phyloP scores from a whole-genome alignment of 176 grass and related monocot species.

The Stipa capillata region DNA sequence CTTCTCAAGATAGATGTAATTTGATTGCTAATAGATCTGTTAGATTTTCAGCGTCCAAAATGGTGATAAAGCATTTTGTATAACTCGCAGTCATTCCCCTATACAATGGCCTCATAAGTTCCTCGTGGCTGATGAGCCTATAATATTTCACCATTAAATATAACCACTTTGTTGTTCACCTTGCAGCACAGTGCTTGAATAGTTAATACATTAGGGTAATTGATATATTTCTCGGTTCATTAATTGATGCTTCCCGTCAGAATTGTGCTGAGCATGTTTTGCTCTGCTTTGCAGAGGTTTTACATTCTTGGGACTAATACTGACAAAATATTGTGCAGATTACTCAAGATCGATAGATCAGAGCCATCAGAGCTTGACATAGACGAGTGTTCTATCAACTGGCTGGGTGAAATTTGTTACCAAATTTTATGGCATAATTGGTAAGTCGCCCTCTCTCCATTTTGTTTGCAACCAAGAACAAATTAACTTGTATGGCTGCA shows the following conservation, averaged over 20 bases:
- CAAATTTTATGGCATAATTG: too few species aligned
- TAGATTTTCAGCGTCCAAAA: not conserved
- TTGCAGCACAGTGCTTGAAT: not conserved
- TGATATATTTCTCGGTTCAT: too few species aligned
- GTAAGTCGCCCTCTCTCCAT: not conserved
- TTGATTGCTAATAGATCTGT: not conserved
- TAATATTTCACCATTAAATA: not conserved
- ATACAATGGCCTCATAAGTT: not conserved
- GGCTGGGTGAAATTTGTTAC: too few species aligned
- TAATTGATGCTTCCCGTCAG: not conserved
- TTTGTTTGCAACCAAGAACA: not conserved
- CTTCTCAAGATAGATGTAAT: not conserved
- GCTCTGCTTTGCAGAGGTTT: conserved; percentile 60
- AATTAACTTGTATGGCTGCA: not conserved
- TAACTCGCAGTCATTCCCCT: not conserved
- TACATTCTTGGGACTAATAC: conserved; percentile 69
- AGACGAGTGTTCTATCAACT: too few species aligned
- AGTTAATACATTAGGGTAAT: not conserved
- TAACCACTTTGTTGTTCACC: not conserved
- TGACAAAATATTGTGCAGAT: too few species aligned
- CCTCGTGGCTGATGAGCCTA: not conserved
- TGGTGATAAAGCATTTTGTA: not conserved
- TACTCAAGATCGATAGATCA: too few species aligned
- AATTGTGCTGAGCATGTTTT: too few species aligned
- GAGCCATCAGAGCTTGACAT: too few species aligned